Evolutionary conservation across 2,329 filamentous ascomycete genomes (phyloP), one percentile per base, ranked within the genome.

Genomic region (Fusarium sp.): DNA sequence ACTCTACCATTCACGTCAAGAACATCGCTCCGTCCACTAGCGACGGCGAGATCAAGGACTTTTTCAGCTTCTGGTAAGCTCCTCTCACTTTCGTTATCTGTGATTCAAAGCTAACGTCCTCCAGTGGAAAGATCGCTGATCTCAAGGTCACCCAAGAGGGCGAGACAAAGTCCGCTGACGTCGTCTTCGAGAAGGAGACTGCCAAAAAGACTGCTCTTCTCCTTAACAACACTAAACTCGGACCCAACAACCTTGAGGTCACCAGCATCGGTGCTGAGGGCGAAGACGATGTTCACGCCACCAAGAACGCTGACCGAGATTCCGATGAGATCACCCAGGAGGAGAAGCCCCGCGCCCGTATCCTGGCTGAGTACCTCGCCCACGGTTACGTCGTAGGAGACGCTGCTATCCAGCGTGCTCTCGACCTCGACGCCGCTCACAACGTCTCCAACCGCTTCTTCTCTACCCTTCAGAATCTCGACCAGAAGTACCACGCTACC

Each of bases 181-280:
- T 99, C 70, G 95, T 91, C 56, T 99, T 99, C 79, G 96, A 98
- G 84, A 98, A 98, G 86, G 91, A 95, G 81, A 97, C 95, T 17
- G 96, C 96, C 54, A 95, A 95, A 66, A 98, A 97, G 87, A 99
- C 96, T 26, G 96, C 96, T 30, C 92, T 98, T 42, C 92, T 99
- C 65, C 91, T 99, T 72, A 95, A 98, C 85, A 97, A 97, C 87
- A 99, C 96, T 57, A 93, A 97, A 83, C 92, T 99, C 54, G 95
- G 95, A 71, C 85, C 92, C 65, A 93, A 95, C 74, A 90, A 96
- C 78, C 97, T 99, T 79, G 87, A 89, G 62, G 89, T 94, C 52
- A 88, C 91, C 45, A 88, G 90, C 71, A 88, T 88, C 54, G 86
- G 92, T 70, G 91, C 90, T 72, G 87, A 92, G 62, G 83, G 89